Conservation (phyloP, 2,329 filamentous ascomycete genomes). For the Exophiala dermatitidis region DNA sequence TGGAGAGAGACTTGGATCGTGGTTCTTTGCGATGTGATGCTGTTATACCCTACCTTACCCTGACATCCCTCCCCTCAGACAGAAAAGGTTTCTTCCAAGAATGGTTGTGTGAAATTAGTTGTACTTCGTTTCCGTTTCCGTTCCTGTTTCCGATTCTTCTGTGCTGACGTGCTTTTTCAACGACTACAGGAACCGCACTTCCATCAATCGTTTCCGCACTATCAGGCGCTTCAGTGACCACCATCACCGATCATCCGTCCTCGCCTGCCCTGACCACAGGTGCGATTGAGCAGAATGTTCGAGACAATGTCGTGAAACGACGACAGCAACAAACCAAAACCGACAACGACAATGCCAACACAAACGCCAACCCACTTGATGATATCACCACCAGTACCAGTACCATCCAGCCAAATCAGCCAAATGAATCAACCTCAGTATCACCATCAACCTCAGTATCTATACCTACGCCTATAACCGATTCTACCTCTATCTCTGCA, state of each 20-base stretch:
- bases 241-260: constrained; percentile 47
- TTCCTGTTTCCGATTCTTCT: not conserved
- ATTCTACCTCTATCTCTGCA: no score
- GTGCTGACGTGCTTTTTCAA: not conserved
- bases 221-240: constrained; percentile 35
- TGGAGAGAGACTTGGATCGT: no score
- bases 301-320: constrained; percentile 8
- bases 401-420: no score
- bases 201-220: constrained; percentile 36
- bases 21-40: no score
- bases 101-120: no score
- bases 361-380: no score
- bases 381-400: no score
- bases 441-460: not conserved
- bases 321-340: not conserved
- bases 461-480: not conserved
- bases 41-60: no score
- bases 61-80: no score
- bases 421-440: not conserved
- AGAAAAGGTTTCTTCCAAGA: no score
- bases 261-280: constrained; percentile 33
- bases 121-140: not conserved
- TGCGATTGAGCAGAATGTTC: constrained; percentile 24
- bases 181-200: constrained; percentile 34
- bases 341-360: not conserved